Base-by-base conservation (phyloP, 495 filamentous ascomycete species). In the Physcia stellaris region DNA sequence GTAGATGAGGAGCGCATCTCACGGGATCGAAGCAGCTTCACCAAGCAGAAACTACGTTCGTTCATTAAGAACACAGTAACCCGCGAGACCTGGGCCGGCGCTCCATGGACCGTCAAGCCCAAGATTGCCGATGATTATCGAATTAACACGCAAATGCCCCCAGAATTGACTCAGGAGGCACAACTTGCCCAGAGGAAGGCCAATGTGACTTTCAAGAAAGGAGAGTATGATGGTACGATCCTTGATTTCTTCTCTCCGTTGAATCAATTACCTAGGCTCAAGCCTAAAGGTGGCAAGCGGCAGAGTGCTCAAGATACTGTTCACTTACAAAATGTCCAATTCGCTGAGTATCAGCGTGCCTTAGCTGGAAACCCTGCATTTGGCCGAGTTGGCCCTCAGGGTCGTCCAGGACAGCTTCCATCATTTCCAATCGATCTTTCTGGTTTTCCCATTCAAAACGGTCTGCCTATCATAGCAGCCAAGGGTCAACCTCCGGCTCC, bases 31-130 rank as follows among this genome's bases (percentile, higher is more conserved):
- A 93, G 87, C 50, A 75, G 84, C 4, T 99, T 96, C 58, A 94
- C 88, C 27, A 99, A 99, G 60, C 77, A 87, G 32, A 84, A 94
- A 56, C 64, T 99, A 36, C 77, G 87, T 21, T 81, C 85, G 2
- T 96, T 95, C 44, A 84, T 99, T 41, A 94, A 94, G 52, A 87
- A 93, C 59, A 90, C 85, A 5, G 80, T 94, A 11, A 84, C 79
- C 10, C 68, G 87, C 41, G 92, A 96, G 49, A 71, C 86, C 0
- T 96, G 88, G 88, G 83, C 72, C 30, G 87, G 88, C 4, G 90
- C 90, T 0, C 92, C 92, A 7, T 99, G 90, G 90, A 56, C 93
- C 24, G 87, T 96, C 16, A 96, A 94, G 59, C 70, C 79, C 15
- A 73, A 81, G 34, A 74, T 94, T 32, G 92, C 92, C 1, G 74